These are phyloP conservation scores for Neurospora cerealis DNA, from an alignment of 495 filamentous ascomycete genomes.

Conservation along the genomic window DNA sequence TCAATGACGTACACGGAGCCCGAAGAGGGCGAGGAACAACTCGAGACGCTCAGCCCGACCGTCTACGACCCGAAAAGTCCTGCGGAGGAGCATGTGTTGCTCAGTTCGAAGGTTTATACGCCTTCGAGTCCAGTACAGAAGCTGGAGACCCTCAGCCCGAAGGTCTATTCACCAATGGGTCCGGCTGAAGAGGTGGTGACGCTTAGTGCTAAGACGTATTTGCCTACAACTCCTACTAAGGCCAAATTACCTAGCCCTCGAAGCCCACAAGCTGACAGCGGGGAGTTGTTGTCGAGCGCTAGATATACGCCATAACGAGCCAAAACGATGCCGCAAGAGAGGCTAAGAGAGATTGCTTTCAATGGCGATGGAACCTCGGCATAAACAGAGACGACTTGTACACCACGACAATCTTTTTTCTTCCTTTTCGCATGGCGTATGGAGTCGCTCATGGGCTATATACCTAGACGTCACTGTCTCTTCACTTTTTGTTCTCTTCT, in stretches of 20 bases:
- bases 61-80: constrained; percentile 33
- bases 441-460: neutral
- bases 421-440: neutral
- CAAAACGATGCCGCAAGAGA: too few species aligned
- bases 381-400: neutral
- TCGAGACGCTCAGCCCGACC: constrained; percentile 27
- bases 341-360: too few species aligned
- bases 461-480: neutral
- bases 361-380: neutral
- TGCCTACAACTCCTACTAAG: constrained; percentile 30
- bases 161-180: neutral
- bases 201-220: constrained; percentile 33
- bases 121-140: neutral
- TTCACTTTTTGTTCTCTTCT: neutral
- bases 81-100: neutral
- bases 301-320: neutral
- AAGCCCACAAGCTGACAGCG: neutral
- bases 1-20: neutral
- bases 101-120: neutral
- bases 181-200: constrained; percentile 11
- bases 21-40: neutral
- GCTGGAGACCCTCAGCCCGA: neutral
- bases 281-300: neutral
- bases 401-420: neutral
- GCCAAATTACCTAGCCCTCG: constrained; percentile 31